phyloP scores from a whole-genome alignment of 2,329 filamentous ascomycete genomes.

The Diatrype stigma region DNA sequence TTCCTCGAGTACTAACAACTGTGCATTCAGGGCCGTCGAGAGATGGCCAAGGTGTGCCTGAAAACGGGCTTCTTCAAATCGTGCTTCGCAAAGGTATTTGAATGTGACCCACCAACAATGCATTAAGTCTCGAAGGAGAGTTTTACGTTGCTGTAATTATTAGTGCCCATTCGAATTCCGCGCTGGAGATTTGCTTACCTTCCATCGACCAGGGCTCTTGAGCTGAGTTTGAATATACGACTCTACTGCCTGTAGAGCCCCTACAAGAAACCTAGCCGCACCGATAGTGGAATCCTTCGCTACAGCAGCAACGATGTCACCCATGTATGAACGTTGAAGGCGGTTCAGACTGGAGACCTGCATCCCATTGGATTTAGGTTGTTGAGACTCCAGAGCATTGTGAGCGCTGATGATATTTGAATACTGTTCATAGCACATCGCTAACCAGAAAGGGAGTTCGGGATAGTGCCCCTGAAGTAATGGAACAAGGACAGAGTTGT shows the following conservation, averaged over 20 bases:
- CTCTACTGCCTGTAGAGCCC: constrained; percentile 37
- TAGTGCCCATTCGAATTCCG: constrained; percentile 3
- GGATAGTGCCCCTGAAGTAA: constrained; percentile 35
- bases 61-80: constrained; percentile 60
- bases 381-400: constrained; percentile 37
- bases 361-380: constrained; percentile 37
- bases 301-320: constrained; percentile 49
- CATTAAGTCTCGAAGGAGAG: constrained; percentile 36
- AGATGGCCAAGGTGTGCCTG: constrained; percentile 58
- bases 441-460: constrained; percentile 45
- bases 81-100: constrained; percentile 35
- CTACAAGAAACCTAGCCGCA: constrained; percentile 47
- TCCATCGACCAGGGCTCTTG: constrained; percentile 24
- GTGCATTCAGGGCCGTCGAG: constrained; percentile 36
- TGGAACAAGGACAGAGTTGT: constrained; percentile 51
- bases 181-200: constrained; percentile 17
- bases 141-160: constrained; percentile 25
- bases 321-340: constrained; percentile 56
- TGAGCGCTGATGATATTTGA: constrained; percentile 40
- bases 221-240: constrained; percentile 37
- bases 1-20: constrained; percentile 21
- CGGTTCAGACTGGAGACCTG: constrained; percentile 54
- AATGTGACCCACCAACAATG: constrained; percentile 55
- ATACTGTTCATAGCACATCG: constrained; percentile 47
- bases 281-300: constrained; percentile 58